Evolutionary conservation across 2,329 filamentous ascomycete genomes (phyloP), one percentile per base, ranked within the genome.

Genomic region (Claviceps monticola): DNA sequence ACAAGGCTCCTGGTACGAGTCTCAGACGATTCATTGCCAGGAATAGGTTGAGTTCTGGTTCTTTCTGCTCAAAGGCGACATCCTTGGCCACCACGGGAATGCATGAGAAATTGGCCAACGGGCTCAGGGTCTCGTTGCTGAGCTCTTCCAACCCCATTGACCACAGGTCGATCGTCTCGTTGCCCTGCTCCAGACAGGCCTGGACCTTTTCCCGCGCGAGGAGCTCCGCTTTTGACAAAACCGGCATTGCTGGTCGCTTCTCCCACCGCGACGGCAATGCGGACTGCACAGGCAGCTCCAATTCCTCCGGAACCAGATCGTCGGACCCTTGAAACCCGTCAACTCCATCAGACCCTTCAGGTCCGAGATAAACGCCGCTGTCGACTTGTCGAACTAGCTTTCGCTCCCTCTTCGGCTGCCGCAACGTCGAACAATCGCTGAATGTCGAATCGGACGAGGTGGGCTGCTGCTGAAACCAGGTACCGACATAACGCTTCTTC

Each of bases 311-410:
- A 11, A 34, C 52, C 23, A 62, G 51, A 29, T 71, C 70, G 23
- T 73, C 74, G 11, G 71, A 67, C 36, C 62, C 66, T 53, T 85
- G 82, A 55, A 79, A 84, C 4, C 75, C 79, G 68, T 34, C 29
- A 11, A 34, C 9, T 11, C 29, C 29, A 11, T 34, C 29, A 34
- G 29, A 34, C 29, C 62, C 66, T 53, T 85, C 83, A 55, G 79
- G 83, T 4, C 75, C 79, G 68, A 88, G 74, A 66, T 76, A 88
- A 3, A 88, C 76, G 49, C 81, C 82, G 63, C 83, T 86, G 64
- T 88, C 84, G 53, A 77, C 68, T 57, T 83, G 78, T 49, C 80
- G 73, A 58, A 72, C 68, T 50, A 85, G 69, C 14, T 71, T 71
- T 41, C 79, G 72, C 38, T 50, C 47, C 36, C 17, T 49, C 62